These are phyloP conservation scores for Cystobasidium pallidum DNA, from an alignment of 1,284 basidiomycete genomes.

Conservation along the genomic window DNA sequence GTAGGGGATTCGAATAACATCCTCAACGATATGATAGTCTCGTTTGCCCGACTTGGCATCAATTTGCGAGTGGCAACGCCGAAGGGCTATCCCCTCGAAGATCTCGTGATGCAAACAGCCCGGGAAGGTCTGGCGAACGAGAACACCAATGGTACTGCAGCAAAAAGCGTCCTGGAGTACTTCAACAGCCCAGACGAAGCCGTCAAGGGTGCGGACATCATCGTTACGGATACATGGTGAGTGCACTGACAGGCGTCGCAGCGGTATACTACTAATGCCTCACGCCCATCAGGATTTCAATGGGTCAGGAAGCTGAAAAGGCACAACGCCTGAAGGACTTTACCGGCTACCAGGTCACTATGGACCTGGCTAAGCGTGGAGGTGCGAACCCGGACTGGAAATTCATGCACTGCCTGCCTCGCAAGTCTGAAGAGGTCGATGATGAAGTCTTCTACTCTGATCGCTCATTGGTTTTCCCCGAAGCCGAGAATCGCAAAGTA, in stretches of 20 bases:
- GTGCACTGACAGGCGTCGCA: conserved; percentile 50
- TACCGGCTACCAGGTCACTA: conserved; percentile 91
- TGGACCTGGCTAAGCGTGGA: conserved; percentile 59
- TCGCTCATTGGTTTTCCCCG: conserved; percentile 60
- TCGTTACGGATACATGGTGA: conserved; percentile 94
- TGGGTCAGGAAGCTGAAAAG: conserved; percentile 97
- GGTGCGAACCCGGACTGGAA: conserved; percentile 59
- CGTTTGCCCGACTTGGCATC: conserved; percentile 89
- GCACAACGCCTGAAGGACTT: conserved; percentile 86
- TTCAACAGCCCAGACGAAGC: conserved; percentile 79
- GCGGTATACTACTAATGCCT: not conserved
- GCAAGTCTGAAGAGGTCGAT: conserved; percentile 90
- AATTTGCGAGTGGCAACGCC: conserved; percentile 81
- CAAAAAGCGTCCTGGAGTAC: conserved; percentile 66
- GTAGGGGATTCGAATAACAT: conserved; percentile 97
- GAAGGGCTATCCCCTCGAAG: conserved; percentile 74
- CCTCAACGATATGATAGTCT: conserved; percentile 94
- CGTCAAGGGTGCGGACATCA: conserved; percentile 84
- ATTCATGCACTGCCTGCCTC: conserved; percentile 94
- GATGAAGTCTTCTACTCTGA: conserved; percentile 73
- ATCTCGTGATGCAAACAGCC: conserved; percentile 77
- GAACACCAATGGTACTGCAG: conserved; percentile 56
- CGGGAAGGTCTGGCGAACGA: conserved; percentile 53
- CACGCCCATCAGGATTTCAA: conserved; percentile 77
- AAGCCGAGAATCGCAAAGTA: conserved; percentile 56